A percentile compares a stretch with the other conserved stretches of the same genome.
phyloP scores from a whole-genome alignment of 2,329 filamentous ascomycete genomes.

The Ceratocystiopsis sp. region DNA sequence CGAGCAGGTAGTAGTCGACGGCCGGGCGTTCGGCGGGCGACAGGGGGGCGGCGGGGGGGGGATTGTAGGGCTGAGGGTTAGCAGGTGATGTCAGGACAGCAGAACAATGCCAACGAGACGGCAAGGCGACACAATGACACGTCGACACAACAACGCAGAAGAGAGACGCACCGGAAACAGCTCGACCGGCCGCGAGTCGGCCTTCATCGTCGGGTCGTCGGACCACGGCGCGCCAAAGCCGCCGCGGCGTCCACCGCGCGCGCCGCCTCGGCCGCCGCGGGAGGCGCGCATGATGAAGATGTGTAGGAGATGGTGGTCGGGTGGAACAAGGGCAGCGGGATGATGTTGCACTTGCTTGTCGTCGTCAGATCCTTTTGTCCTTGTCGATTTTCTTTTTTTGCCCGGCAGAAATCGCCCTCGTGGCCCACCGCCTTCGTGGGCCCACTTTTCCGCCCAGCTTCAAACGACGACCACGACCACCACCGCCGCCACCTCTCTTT shows the following conservation, averaged over 20 bases:
- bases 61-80: conserved; percentile 33
- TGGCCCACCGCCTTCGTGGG: conserved; percentile 5
- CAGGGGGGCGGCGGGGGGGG: conserved; percentile 28
- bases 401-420: conserved; percentile 2
- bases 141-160: too few species aligned
- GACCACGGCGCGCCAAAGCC: conserved; percentile 29
- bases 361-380: too few species aligned
- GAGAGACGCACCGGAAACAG: conserved; percentile 39
- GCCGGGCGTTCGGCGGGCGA: conserved; percentile 26
- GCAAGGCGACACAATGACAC: too few species aligned
- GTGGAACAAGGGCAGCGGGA: too few species aligned
- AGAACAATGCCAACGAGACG: too few species aligned
- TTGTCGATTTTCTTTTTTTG: conserved; percentile 2
- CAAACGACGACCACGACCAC: too few species aligned
- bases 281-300: conserved; percentile 3
- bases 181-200: conserved; percentile 39
- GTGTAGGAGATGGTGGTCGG: not conserved
- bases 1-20: conserved; percentile 34
- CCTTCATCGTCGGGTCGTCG: conserved; percentile 30
- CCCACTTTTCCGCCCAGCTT: too few species aligned
- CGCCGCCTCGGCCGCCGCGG: conserved; percentile 30
- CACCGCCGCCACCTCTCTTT: too few species aligned
- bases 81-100: too few species aligned
- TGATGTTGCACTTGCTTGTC: too few species aligned
- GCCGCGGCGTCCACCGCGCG: conserved; percentile 25